Conservation (phyloP, 805 yeast species). For the Yarrowia sp. region DNA sequence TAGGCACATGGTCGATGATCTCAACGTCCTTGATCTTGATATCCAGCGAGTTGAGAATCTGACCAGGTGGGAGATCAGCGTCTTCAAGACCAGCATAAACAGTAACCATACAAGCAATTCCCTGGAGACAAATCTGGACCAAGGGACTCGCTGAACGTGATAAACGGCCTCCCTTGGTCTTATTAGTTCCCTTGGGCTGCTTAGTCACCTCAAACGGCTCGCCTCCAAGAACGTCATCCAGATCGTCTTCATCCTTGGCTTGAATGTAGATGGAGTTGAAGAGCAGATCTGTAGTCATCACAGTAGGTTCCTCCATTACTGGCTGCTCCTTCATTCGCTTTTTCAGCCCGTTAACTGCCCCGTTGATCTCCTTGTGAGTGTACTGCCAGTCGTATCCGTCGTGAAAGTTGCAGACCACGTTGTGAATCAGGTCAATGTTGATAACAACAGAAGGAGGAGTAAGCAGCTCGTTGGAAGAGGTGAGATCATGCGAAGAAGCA, state of each 20-base stretch:
- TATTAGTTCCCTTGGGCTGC: neutral
- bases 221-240: slow-evolving; percentile 32
- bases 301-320: neutral
- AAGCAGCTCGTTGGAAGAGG: neutral
- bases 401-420: slow-evolving; percentile 45
- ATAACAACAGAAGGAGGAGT: slow-evolving; percentile 24
- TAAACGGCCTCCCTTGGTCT: slow-evolving; percentile 40
- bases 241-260: slow-evolving; percentile 43
- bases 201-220: neutral
- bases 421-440: slow-evolving; percentile 31
- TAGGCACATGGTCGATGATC: slow-evolving; percentile 71
- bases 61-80: slow-evolving; percentile 37
- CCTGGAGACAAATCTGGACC: slow-evolving; percentile 52
- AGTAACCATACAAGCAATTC: slow-evolving; percentile 48
- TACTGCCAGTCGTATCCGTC: slow-evolving; percentile 94
- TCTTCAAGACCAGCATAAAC: slow-evolving; percentile 47
- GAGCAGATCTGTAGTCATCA: slow-evolving; percentile 51
- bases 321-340: slow-evolving; percentile 41
- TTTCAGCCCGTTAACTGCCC: slow-evolving; percentile 64
- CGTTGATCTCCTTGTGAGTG: slow-evolving; percentile 63
- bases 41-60: slow-evolving; percentile 48
- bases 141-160: slow-evolving; percentile 63
- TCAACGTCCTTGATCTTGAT: slow-evolving; percentile 54
- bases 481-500: neutral
- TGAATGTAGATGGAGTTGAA: slow-evolving; percentile 79